These are phyloP conservation scores for Neonectria neomacrospora DNA, from an alignment of 2,329 filamentous ascomycete genomes.

Conservation along the genomic window DNA sequence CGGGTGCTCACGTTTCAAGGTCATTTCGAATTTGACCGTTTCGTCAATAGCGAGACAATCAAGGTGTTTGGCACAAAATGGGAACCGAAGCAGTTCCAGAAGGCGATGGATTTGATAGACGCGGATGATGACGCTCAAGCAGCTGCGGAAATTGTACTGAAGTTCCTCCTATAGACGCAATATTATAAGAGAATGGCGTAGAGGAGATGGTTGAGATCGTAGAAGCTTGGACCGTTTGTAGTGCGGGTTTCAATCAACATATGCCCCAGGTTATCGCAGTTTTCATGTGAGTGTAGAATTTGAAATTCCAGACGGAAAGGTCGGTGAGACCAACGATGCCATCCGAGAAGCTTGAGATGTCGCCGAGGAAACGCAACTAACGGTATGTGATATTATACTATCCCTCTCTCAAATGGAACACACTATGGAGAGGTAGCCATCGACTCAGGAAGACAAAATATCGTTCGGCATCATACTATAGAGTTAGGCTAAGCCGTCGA, in stretches of 20 bases:
- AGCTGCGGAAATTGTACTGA: slow-evolving; percentile 35
- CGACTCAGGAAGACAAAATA: too few relatives aligned
- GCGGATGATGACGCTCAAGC: slow-evolving; percentile 33
- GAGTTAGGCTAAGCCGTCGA: too few relatives aligned
- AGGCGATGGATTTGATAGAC: slow-evolving; percentile 27
- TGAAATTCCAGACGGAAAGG: too few relatives aligned
- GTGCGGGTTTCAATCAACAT: neutral
- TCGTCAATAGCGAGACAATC: slow-evolving; percentile 52
- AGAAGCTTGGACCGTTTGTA: neutral
- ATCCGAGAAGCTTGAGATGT: too few relatives aligned
- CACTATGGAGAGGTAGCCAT: too few relatives aligned
- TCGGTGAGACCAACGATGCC: too few relatives aligned
- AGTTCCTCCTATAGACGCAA: slow-evolving; percentile 30
- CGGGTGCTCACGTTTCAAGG: slow-evolving; percentile 55
- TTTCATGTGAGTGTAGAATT: neutral
- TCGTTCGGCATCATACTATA: too few relatives aligned
- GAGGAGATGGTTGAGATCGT: neutral
- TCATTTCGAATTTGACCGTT: slow-evolving; percentile 56
- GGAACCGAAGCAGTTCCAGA: slow-evolving; percentile 22
- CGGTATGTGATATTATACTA: too few relatives aligned
- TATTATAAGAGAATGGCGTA: neutral
- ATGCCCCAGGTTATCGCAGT: neutral
- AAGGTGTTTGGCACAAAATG: slow-evolving; percentile 47
- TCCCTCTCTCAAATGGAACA: too few relatives aligned
- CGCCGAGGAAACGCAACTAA: too few relatives aligned